Base-by-base conservation (phyloP, 2,329 filamentous ascomycete genomes). In the Graphium sp. region DNA sequence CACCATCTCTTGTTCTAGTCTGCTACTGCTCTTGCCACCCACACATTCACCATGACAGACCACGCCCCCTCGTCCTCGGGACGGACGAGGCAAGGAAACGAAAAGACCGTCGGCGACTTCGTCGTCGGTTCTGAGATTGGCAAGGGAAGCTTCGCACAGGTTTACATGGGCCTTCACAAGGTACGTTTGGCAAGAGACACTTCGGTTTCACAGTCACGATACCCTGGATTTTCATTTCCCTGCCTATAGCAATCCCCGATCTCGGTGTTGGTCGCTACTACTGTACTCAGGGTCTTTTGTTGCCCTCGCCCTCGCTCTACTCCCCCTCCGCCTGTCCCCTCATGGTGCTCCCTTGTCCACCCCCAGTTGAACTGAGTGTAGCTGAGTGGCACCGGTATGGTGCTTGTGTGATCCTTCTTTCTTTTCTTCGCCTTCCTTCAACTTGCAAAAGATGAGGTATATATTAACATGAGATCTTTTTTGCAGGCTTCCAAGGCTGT, bases 61-160 rank as follows among this genome's bases (percentile, higher is more conserved):
- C 32, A 32, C 35, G 16, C 26, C 20, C 21, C 28, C 20, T 24
- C 20, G 12, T 29, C 19, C 34, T 25, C 29, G 12, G 29, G 29
- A 20, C 30, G 30, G 5, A 21, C 24, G 4, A 32, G 20, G 13
- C 24, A 32, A 14, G 17, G 21, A 10, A 13, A 30, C 15, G 11
- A 12, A 14, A 23, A 32, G 11, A 50, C n/a, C n/a, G n/a, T 89
- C 43, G 82, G 84, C 40, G 73, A 78, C 45, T 94, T 91, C 53
- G 67, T 69, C 43, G 74, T 87, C 44, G 71, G 84, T 41, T 74
- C 79, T 41, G 82, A 94, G 57, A 94, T 95, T 49, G 89, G 89
- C 37, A 89, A 89, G 57, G 89, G 89, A 37, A 95, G 89, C 59
- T 98, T 95, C 60, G 89, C 89, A 39, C 84, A 84, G 40, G 89